phyloP scores from a whole-genome alignment of 306 rosid genomes.

The Luffa aegyptiaca region DNA sequence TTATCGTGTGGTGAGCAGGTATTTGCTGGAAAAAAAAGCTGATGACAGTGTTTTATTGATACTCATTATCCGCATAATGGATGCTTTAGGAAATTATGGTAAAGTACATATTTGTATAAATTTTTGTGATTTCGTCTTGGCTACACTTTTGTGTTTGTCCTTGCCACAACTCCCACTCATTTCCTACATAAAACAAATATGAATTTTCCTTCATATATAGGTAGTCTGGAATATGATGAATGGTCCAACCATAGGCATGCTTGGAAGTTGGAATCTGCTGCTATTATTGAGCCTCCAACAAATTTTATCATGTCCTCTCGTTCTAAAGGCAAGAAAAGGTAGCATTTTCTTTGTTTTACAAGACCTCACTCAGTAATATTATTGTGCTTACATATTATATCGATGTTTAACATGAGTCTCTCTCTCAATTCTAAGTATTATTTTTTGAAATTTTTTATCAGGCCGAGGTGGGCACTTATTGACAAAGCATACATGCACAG shows the following conservation, averaged over 20 bases:
- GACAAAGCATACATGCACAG: conserved; percentile 97
- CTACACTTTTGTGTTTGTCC: not conserved
- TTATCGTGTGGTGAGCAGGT: conserved; percentile 41
- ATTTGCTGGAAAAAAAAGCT: conserved; percentile 68
- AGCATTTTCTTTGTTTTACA: not conserved
- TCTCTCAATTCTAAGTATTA: not conserved
- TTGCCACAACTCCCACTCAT: not conserved
- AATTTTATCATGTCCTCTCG: conserved; percentile 75
- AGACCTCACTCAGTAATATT: conserved; percentile 12
- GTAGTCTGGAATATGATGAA: conserved; percentile 92
- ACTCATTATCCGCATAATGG: conserved; percentile 87
- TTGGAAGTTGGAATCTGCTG: conserved; percentile 97
- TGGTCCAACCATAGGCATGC: conserved; percentile 98
- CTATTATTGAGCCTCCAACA: conserved; percentile 81
- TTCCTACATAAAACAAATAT: not conserved
- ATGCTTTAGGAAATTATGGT: conserved; percentile 96
- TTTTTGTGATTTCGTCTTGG: not conserved
- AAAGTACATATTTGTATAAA: conserved; percentile 13
- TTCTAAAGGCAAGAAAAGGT: conserved; percentile 92
- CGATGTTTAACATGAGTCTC: conserved; percentile 9
- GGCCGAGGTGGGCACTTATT: conserved; percentile 99
- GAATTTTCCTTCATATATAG: conserved; percentile 28
- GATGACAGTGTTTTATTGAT: conserved; percentile 93
- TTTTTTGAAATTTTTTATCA: conserved; percentile 16
- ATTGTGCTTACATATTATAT: conserved; percentile 5